phyloP scores from a whole-genome alignment of 768 basidiomycete genomes.

The Asterophora lycoperdoides region DNA sequence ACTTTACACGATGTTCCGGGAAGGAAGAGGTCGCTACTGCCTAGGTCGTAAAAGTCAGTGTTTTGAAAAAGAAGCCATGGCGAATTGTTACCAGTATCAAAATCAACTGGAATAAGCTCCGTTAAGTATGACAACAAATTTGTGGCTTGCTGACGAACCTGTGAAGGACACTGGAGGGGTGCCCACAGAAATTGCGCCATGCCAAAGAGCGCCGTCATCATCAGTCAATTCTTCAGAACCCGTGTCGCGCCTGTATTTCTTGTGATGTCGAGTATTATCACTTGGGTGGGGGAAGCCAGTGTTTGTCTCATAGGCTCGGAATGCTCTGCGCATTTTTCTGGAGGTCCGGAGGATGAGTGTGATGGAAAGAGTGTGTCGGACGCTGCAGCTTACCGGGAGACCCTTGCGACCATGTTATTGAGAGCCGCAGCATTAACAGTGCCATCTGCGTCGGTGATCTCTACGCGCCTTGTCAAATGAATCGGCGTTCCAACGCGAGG shows the following conservation, averaged over 20 bases:
- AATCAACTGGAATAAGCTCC: conserved; percentile 34
- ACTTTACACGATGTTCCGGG: conserved; percentile 32
- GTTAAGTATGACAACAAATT: background rate
- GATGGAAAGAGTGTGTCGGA: background rate
- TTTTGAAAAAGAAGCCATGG: background rate
- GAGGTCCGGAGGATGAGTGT: background rate
- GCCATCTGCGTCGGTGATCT: conserved; percentile 20
- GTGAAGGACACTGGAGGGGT: conserved; percentile 40
- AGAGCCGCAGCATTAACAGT: conserved; percentile 22
- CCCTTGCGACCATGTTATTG: conserved; percentile 19
- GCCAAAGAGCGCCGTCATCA: conserved; percentile 39
- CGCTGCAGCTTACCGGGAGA: conserved; percentile 15
- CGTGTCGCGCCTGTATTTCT: conserved; percentile 22
- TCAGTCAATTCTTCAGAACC: conserved; percentile 31
- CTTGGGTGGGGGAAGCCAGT: conserved; percentile 37
- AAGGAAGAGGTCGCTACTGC: conserved; percentile 48
- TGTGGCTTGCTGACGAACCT: conserved; percentile 24
- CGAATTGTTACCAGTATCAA: conserved; percentile 38
- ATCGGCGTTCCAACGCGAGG: conserved; percentile 17
- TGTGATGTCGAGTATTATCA: conserved; percentile 12
- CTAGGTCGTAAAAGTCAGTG: conserved; percentile 15
- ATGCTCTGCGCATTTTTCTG: conserved; percentile 42
- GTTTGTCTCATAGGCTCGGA: conserved; percentile 41
- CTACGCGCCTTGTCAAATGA: conserved; percentile 25
- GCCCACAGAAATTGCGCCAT: conserved; percentile 42